phyloP scores from a whole-genome alignment of 2,329 filamentous ascomycete genomes.

The Xylaria arbuscula region DNA sequence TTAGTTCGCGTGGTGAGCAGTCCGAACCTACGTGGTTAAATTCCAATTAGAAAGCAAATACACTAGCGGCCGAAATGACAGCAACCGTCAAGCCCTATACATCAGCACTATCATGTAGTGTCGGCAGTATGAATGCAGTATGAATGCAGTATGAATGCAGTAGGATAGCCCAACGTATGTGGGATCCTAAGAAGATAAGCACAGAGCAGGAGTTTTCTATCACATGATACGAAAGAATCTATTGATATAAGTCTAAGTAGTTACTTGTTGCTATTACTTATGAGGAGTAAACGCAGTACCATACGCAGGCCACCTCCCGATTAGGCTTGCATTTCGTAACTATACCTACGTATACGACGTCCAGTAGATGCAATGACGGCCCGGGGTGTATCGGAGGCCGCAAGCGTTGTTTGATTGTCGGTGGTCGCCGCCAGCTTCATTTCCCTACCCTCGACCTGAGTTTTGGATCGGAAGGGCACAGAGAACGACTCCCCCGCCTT shows the following conservation, averaged over 20 bases:
- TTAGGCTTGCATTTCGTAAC: conserved; percentile 30
- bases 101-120: neutral
- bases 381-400: conserved; percentile 16
- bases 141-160: neutral
- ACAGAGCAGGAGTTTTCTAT: conserved; percentile 7
- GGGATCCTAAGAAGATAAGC: neutral
- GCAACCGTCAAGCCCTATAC: conserved; percentile 1
- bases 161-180: neutral
- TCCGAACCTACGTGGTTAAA: conserved; percentile 18
- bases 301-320: conserved; percentile 4
- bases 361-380: conserved; percentile 3
- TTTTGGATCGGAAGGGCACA: conserved; percentile 12
- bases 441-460: conserved; percentile 11
- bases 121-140: conserved; percentile 1
- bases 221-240: neutral
- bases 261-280: conserved; percentile 4
- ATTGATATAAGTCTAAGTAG: neutral
- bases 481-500: conserved; percentile 10
- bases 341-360: conserved; percentile 8
- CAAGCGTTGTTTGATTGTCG: conserved; percentile 9
- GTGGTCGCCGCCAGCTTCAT: conserved; percentile 25
- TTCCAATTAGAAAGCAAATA: conserved; percentile 16
- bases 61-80: conserved; percentile 12
- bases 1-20: conserved; percentile 17
- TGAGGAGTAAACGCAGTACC: conserved; percentile 3